Base-by-base conservation (phyloP, 2,329 filamentous ascomycete genomes). In the Ceratocystis cacaofunesta region DNA sequence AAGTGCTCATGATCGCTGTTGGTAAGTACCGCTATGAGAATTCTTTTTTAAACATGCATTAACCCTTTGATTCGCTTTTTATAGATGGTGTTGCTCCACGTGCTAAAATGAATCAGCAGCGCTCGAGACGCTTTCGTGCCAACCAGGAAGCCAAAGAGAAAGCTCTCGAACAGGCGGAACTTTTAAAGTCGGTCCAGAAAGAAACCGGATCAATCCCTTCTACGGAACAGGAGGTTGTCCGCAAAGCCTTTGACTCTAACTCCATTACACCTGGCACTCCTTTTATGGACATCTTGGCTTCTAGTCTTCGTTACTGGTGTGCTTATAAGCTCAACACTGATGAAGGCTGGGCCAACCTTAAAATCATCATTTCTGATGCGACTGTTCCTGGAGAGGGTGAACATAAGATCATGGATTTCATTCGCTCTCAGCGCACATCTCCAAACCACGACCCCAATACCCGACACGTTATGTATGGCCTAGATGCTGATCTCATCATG, bases 51-150 rank as follows among this genome's bases (percentile, higher is more conserved):
- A 71, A 19, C 55, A 57, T 19, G 1, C 30, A n/a, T n/a, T 36
- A 58, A 58, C 55, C 28, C 5, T n/a, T 61, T 65, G 65, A 48
- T 69, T 46, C 48, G 65, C n/a, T 64, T 32, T 44, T 17, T 50
- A 3, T 46, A 91, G 94, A 99, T 77, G 94, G 94, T 74, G 94
- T 99, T 69, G 94, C 94, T 3, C 95, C 94, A 60, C 88, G 94
- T 75, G 95, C 95, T 67, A 99, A 99, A 77, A 99, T 99, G 94
- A 99, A 99, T 74, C 95, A 99, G 74, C 94, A 99, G 77, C 90
- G 94, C 68, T 95, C 94, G 52, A 85, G 94, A 75, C 90, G 94
- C 72, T 99, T 99, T 77, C 87, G 94, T 68, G 89, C 92, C 25
- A 94, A 92, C 1, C 90, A 92, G 74, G 94, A 99, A 74, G 94